These are phyloP conservation scores for Pistacia integerrima DNA, from an alignment of 345 rosid species.

Conservation along the genomic window DNA sequence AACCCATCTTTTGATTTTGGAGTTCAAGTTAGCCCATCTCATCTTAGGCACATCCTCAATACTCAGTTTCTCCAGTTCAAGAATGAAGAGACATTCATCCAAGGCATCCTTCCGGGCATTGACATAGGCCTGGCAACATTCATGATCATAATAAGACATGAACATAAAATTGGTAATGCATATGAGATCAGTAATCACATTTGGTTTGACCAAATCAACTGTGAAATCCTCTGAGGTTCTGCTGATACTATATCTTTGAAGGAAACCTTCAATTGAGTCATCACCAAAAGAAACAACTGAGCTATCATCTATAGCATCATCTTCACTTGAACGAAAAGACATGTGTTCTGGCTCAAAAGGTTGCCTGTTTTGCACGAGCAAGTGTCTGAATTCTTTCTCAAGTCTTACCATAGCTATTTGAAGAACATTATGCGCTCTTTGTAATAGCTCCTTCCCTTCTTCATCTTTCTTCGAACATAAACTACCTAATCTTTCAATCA, in stretches of 20 bases:
- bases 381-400: constrained; percentile 76
- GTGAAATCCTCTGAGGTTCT: constrained; percentile 51
- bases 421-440: constrained; percentile 75
- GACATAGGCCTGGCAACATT: constrained; percentile 74
- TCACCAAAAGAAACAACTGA: constrained; percentile 59
- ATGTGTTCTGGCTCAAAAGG: constrained; percentile 69
- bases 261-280: constrained; percentile 63
- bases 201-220: constrained; percentile 70
- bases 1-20: constrained; percentile 89
- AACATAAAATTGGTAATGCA: constrained; percentile 72
- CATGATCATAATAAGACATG: constrained; percentile 60
- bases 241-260: constrained; percentile 54
- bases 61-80: constrained; percentile 82
- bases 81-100: constrained; percentile 72
- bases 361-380: constrained; percentile 65
- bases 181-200: constrained; percentile 64
- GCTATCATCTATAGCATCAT: constrained; percentile 51
- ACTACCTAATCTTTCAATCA: constrained; percentile 59
- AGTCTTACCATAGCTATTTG: constrained; percentile 86
- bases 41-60: constrained; percentile 80
- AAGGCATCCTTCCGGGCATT: constrained; percentile 66
- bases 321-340: constrained; percentile 73
- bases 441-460: constrained; percentile 42
- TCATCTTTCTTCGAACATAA: constrained; percentile 27
- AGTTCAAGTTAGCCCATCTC: constrained; percentile 75